Conservation (phyloP, 1,284 basidiomycete genomes). For the Pyrrhoderma noxium region DNA sequence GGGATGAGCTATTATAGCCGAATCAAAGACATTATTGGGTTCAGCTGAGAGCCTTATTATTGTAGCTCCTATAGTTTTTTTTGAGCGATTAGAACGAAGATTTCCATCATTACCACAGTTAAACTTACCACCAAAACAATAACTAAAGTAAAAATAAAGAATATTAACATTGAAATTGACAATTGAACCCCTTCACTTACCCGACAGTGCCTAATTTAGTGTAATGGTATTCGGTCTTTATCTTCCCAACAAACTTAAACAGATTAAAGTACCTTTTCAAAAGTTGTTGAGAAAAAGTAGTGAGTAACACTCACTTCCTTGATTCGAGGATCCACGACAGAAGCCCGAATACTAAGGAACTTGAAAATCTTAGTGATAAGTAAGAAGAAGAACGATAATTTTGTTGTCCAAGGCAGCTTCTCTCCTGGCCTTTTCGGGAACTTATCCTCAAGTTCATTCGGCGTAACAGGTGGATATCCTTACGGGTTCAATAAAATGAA, state of each 20-base stretch:
- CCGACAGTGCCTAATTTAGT: slow-evolving; percentile 54
- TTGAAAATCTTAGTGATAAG: slow-evolving; percentile 28
- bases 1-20: slow-evolving; percentile 53
- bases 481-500: slow-evolving; percentile 13
- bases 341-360: slow-evolving; percentile 33
- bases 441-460: slow-evolving; percentile 28
- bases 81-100: background rate
- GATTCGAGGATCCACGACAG: slow-evolving; percentile 33
- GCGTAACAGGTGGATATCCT: slow-evolving; percentile 38
- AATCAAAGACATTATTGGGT: slow-evolving; percentile 34
- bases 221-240: slow-evolving; percentile 48
- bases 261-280: background rate
- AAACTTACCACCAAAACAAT: slow-evolving; percentile 50
- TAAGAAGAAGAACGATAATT: slow-evolving; percentile 28
- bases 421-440: slow-evolving; percentile 37
- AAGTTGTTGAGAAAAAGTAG: background rate
- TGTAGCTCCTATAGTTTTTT: slow-evolving; percentile 24
- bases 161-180: too few species aligned
- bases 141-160: slow-evolving; percentile 38
- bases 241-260: slow-evolving; percentile 40
- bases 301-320: slow-evolving; percentile 24
- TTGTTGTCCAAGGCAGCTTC: slow-evolving; percentile 28
- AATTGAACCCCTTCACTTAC: too few species aligned
- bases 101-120: slow-evolving; percentile 19
- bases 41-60: slow-evolving; percentile 33